Evolutionary conservation across 768 basidiomycete species (phyloP).

Genomic region (Lentinula boryana): DNA sequence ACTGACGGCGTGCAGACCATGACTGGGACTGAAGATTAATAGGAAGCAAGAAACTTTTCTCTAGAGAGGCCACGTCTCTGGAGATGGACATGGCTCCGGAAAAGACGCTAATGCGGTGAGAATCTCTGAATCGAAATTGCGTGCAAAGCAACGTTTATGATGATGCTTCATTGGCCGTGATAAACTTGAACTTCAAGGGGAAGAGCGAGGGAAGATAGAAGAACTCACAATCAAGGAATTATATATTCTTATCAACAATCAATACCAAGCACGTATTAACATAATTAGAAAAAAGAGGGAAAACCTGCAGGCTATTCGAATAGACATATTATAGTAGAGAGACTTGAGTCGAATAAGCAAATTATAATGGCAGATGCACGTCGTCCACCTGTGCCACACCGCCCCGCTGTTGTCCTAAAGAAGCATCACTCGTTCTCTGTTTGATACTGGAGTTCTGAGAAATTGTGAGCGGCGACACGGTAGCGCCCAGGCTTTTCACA

Average conservation of each 20-base stretch:
- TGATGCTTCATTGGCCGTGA: neutral
- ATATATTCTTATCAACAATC: neutral
- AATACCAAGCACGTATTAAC: neutral
- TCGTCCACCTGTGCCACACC: neutral
- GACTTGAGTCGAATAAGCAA: too few species aligned
- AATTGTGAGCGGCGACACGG: neutral
- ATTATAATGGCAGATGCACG: neutral
- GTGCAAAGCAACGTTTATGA: neutral
- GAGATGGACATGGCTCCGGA: neutral
- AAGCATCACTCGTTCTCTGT: neutral
- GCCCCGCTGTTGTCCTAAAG: neutral
- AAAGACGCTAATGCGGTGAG: neutral
- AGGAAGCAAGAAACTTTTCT: neutral
- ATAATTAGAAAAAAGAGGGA: neutral
- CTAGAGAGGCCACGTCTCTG: neutral
- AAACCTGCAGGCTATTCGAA: neutral
- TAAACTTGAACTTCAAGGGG: neutral
- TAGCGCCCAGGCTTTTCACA: neutral
- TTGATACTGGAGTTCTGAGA: neutral
- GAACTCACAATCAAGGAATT: neutral
- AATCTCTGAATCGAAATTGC: neutral
- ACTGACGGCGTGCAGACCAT: neutral
- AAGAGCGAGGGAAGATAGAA: neutral
- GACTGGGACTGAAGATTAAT: too few species aligned
- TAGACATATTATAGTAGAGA: neutral